These are phyloP conservation scores for Mycena crocata DNA, from an alignment of 768 basidiomycete species.

Conservation along the genomic window DNA sequence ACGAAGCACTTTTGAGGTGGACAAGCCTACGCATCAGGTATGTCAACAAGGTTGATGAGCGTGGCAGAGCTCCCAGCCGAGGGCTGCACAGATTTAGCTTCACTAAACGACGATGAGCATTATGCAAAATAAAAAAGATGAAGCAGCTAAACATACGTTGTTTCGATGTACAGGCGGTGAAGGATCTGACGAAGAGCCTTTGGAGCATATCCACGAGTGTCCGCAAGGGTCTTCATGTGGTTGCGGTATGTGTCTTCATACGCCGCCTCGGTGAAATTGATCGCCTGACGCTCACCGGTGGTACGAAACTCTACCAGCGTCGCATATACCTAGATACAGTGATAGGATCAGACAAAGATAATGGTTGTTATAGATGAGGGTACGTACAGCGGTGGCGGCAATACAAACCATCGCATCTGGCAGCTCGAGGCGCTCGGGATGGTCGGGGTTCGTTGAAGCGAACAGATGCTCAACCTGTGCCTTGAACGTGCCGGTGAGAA, in stretches of 20 bases:
- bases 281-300: neutral
- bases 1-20: no score
- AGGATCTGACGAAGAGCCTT: neutral
- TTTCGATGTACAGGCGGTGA: neutral
- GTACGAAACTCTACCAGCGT: neutral
- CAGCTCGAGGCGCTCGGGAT: neutral
- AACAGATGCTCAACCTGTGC: neutral
- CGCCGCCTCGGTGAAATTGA: neutral
- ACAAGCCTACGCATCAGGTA: no score
- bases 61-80: neutral
- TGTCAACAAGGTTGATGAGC: conserved; percentile 1
- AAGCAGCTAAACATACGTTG: neutral
- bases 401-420: neutral
- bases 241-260: conserved; percentile 8
- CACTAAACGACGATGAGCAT: neutral
- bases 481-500: conserved; percentile 1
- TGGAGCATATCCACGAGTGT: neutral
- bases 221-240: neutral
- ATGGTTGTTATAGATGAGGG: neutral
- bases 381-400: neutral
- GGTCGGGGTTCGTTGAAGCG: neutral
- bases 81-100: neutral
- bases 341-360: neutral
- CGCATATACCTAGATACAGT: neutral
- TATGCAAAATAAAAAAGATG: neutral